Evolutionary conservation across 768 basidiomycete species (phyloP), one percentile per base, ranked within the genome.

Genomic region (Tubosaeta sp.): DNA sequence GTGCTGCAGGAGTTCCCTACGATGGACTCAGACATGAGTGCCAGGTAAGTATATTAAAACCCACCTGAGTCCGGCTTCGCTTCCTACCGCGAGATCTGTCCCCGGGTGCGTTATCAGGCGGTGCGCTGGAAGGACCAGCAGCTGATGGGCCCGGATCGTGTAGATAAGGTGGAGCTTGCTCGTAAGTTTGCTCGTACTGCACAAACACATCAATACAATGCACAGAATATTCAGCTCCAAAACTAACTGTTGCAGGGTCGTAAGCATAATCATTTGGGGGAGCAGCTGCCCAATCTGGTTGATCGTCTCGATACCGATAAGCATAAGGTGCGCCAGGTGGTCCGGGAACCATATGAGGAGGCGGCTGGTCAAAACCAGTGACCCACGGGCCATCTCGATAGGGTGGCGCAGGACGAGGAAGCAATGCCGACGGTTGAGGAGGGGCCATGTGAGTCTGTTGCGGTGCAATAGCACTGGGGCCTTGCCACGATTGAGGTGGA

Each of bases 1-100:
- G 78, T 0, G 84, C 77, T 0, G 86, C 86, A 44, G 86, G 85
- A 31, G 80, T 65, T 29, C 79, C 68, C 84, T 86, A 56, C 31
- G 8, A 29, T 38, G 8, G 44, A 22, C 22, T 61, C 26, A 56
- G 56, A 49, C 35, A 43, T 16, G 13, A 14, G 56, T 22, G 22
- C n/a, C 1, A 9, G 5, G 22, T 31, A 9, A 19, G n/a, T 22
- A 29, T 2, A 17, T 16, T 37, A 46, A 25, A 46, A 51, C 70
- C 50, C 56, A 78, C 86, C 72, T 81, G 79, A 14, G 76, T 72
- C 22, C 88, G 80, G 39, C 72, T 77, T 7, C 86, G 83, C 63
- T 87, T 91, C 41, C 88, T 81, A 31, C 86, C 86, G 31, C 86
- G 77, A 19, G 76, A 64, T 62, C 77, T 78, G 37, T 81, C 81